Conservation (phyloP, 2,329 filamentous ascomycete species). For the Pestalotiopsis sp. region DNA sequence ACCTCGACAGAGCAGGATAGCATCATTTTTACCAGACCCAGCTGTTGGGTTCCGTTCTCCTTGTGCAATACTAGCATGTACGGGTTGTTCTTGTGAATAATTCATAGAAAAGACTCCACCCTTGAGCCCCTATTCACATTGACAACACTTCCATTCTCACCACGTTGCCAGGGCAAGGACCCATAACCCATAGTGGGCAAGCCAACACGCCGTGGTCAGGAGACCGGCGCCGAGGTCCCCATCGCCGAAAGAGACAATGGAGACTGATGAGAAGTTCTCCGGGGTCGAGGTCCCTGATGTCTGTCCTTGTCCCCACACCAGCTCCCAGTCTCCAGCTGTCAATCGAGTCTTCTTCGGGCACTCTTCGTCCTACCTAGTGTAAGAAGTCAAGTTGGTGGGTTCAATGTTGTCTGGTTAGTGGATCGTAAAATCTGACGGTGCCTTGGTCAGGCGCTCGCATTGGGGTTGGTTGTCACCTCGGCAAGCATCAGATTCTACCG, state of each 20-base stretch:
- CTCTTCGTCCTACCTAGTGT: too few relatives aligned
- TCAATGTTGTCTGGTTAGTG: background rate
- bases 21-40: too few relatives aligned
- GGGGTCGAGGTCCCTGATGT: background rate
- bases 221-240: background rate
- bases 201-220: background rate
- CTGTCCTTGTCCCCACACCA: background rate
- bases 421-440: background rate
- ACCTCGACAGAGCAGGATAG: too few relatives aligned
- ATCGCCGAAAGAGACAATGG: background rate
- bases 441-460: background rate
- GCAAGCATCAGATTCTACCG: background rate
- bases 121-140: background rate
- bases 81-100: too few relatives aligned
- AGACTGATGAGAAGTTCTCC: background rate
- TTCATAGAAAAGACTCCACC: background rate
- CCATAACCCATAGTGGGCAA: background rate
- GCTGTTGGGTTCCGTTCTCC: too few relatives aligned
- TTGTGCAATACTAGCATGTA: too few relatives aligned
- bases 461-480: background rate
- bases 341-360: background rate
- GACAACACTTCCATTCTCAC: background rate
- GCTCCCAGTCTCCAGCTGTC: background rate
- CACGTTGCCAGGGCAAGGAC: background rate
- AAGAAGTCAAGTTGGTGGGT: too few relatives aligned